Evolutionary conservation across 176 grass and related monocot species (phyloP), one percentile per base, ranked within the genome.

Genomic region (Zizania latifolia): DNA sequence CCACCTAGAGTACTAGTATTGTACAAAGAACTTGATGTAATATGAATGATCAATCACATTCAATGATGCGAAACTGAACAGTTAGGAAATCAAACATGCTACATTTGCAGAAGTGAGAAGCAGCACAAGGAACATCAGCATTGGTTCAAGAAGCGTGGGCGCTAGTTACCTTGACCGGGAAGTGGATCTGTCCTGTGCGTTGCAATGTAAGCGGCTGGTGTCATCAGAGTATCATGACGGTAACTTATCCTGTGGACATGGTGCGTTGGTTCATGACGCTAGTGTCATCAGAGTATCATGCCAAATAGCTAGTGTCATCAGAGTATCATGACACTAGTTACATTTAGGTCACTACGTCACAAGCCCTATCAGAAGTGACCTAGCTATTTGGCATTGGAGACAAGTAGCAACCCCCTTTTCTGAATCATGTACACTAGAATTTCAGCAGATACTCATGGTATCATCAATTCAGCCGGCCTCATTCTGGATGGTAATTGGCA

Each of bases 151-250:
- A 26, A 80, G 68, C 8, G 54, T 29, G 40, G 51, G 11, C 28
- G 67, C 35, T 26, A 23, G 4, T 54, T 91, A 97, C 91, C 94
- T 93, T 97, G 91, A 89, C 81, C 66, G 1, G 90, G 86, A 78
- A 91, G 94, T 51, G 88, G 94, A 39, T 89, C 88, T 41, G 88
- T 92, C 81, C 40, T 76, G 79, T 97, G 91, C 5, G 86, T 89
- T 10, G 94, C 83, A 78, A 87, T 80, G 76, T 97, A 97, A 33
- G 91, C 93, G 40, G 63, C 10, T 30, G 86, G 84, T 24, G 5
- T 21, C 21, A 55, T n/a, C n/a, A n/a, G n/a, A n/a, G n/a, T n/a
- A n/a, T n/a, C n/a, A n/a, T n/a, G n/a, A n/a, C n/a, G n/a, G n/a
- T n/a, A n/a, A n/a, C n/a, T n/a, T n/a, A n/a, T n/a, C n/a, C n/a